Evolutionary conservation across 257 asterid genomes (phyloP), one percentile per base, ranked within the genome.

Genomic region (Gentiana dahurica): DNA sequence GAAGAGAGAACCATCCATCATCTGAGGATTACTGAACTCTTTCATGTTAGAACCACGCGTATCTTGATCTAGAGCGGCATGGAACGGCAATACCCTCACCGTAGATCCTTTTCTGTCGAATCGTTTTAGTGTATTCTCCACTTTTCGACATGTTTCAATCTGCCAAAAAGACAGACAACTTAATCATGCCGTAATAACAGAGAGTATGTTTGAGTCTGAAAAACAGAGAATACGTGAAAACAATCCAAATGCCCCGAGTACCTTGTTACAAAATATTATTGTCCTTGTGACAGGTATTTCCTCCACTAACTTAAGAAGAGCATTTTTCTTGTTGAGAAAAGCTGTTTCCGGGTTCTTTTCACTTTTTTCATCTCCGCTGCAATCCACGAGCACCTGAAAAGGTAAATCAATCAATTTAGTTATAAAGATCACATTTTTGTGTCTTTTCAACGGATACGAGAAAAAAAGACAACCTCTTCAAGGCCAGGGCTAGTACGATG

Each of bases 131-230:
- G 77, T 87, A 63, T 91, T 91, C 65, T 91, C 98, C 54, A 91
- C 98, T 72, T 80, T 83, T 75, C 98, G 84, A 76, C 98, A 91
- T 15, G 95, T 87, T 70, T 91, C 98, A 49, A 91, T 91, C 98
- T 91, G 82, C 77, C 4, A 41, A 41, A 41, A 10, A 41, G 80
- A 38, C 43, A 36, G 38, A 68, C 35, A 55, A 67, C 45, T 51
- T 62, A 53, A 46, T 54, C 48, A 49, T 54, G n/a, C n/a, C n/a
- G n/a, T n/a, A n/a, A n/a, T n/a, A n/a, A n/a, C n/a, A n/a, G n/a
- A n/a, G n/a, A n/a, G n/a, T n/a, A n/a, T n/a, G n/a, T n/a, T n/a
- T n/a, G n/a, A n/a, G n/a, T n/a, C n/a, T n/a, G n/a, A n/a, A n/a
- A n/a, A n/a, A n/a, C n/a, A n/a, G n/a, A n/a, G n/a, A n/a, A n/a